phyloP scores from a whole-genome alignment of 805 yeast species.

The Candida easanensis region DNA sequence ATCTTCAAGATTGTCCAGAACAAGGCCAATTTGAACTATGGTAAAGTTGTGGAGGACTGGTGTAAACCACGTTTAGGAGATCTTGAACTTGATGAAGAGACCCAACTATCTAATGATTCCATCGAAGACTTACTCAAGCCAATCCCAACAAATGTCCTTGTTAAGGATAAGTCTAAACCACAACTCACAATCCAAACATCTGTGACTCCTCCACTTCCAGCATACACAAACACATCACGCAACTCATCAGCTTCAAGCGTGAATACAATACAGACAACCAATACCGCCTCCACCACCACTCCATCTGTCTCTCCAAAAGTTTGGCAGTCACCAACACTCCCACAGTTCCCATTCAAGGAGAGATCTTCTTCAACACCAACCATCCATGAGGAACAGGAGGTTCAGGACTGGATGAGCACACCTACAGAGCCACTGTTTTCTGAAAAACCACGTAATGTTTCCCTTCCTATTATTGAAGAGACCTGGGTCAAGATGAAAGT shows the following conservation, averaged over 20 bases:
- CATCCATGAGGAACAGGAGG: constrained; percentile 11
- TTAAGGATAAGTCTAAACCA: constrained; percentile 10
- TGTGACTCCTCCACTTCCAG: constrained; percentile 26
- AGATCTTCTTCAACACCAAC: constrained; percentile 11
- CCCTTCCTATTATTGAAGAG: background rate
- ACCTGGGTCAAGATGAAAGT: constrained; percentile 22
- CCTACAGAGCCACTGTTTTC: constrained; percentile 15
- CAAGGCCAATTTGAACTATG: constrained; percentile 23
- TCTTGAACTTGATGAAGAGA: constrained; percentile 22
- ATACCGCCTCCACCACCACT: constrained; percentile 1
- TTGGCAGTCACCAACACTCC: constrained; percentile 25
- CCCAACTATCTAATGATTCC: constrained; percentile 16
- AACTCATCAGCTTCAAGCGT: background rate
- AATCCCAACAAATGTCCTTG: constrained; percentile 13
- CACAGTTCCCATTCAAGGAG: constrained; percentile 6
- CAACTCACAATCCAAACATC: constrained; percentile 22
- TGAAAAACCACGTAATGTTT: background rate
- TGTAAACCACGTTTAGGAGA: constrained; percentile 30
- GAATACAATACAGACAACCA: constrained; percentile 1
- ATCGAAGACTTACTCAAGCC: constrained; percentile 25
- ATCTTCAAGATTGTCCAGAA: constrained; percentile 34
- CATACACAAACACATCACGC: constrained; percentile 9
- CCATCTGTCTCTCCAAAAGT: constrained; percentile 16
- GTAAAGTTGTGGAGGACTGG: constrained; percentile 30
- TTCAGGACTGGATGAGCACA: constrained; percentile 14